These are phyloP conservation scores for Russula brevipes DNA, from an alignment of 768 basidiomycete species.

Conservation along the genomic window DNA sequence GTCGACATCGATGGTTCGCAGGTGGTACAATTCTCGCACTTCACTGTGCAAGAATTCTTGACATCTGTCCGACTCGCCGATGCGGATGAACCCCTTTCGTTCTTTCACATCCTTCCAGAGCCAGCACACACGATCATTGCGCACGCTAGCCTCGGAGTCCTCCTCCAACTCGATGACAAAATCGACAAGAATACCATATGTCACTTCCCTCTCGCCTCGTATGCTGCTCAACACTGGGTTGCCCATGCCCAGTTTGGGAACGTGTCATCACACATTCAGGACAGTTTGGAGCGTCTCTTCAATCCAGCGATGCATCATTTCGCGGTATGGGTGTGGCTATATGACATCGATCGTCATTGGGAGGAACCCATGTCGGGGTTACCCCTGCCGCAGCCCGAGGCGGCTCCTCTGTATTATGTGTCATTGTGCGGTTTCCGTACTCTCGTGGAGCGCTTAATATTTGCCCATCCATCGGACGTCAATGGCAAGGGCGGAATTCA, in stretches of 20 bases:
- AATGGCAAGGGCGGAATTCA: background rate
- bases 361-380: background rate
- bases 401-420: background rate
- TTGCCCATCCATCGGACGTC: background rate
- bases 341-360: conserved; percentile 1
- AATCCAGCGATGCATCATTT: background rate
- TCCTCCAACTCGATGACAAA: background rate
- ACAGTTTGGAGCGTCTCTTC: background rate
- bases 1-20: background rate
- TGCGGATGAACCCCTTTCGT: background rate
- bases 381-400: background rate
- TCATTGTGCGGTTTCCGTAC: background rate
- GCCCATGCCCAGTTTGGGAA: background rate
- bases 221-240: conserved; percentile 8
- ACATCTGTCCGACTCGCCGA: background rate
- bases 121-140: background rate
- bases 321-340: conserved; percentile 9
- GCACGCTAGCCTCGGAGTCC: background rate
- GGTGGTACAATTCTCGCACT: background rate
- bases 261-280: background rate
- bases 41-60: conserved; percentile 5
- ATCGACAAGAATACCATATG: background rate
- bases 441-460: background rate
- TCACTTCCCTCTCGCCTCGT: background rate
- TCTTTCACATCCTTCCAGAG: background rate